These are phyloP conservation scores for Globomyces sp. DNA, from an alignment of 371 early-diverging fungal genomes.

Conservation along the genomic window DNA sequence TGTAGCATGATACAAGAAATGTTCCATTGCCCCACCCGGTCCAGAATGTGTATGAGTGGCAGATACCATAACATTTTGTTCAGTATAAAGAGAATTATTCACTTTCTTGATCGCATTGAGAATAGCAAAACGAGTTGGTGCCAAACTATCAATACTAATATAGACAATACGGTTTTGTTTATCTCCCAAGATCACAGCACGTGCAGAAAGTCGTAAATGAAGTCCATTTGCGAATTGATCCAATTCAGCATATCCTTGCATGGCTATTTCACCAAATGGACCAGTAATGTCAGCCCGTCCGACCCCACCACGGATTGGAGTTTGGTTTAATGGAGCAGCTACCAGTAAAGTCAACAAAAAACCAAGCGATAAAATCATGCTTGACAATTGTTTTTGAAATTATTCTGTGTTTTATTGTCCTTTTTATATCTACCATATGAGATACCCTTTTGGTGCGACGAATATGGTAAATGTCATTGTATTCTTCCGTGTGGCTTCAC, in stretches of 20 bases:
- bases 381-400: too few species aligned
- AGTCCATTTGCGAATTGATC: slow-evolving; percentile 57
- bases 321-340: neutral
- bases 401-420: too few species aligned
- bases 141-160: slow-evolving; percentile 56
- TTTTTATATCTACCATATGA: too few species aligned
- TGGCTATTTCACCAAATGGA: slow-evolving; percentile 41
- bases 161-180: slow-evolving; percentile 44
- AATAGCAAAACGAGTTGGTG: slow-evolving; percentile 42
- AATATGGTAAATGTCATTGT: too few species aligned
- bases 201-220: slow-evolving; percentile 52
- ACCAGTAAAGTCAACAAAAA: too few species aligned
- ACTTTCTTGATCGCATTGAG: slow-evolving; percentile 5
- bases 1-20: slow-evolving; percentile 30
- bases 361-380: too few species aligned
- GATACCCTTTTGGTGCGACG: too few species aligned
- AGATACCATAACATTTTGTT: slow-evolving; percentile 62
- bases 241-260: slow-evolving; percentile 54
- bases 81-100: slow-evolving; percentile 26
- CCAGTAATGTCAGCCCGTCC: slow-evolving; percentile 34
- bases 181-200: slow-evolving; percentile 54
- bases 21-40: slow-evolving; percentile 32
- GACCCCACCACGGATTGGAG: slow-evolving; percentile 21
- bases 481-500: too few species aligned
- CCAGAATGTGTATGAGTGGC: slow-evolving; percentile 65